Evolutionary conservation across 768 basidiomycete species (phyloP).

Genomic region (Tremella mesenterica): DNA sequence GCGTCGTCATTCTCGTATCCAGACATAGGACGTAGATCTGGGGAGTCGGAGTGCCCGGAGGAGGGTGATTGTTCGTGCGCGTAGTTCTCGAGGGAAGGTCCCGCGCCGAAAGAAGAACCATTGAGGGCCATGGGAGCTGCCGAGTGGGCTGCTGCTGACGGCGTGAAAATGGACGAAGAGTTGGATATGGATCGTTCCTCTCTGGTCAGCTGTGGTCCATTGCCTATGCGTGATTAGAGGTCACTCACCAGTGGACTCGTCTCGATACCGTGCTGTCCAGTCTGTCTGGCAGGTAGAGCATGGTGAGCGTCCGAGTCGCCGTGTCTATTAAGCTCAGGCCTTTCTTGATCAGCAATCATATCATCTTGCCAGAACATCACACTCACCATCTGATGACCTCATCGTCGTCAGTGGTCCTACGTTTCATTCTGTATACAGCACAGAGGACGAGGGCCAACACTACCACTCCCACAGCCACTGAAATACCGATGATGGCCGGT

Average conservation of each 20-base stretch:
- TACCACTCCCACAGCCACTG: conserved; percentile 36
- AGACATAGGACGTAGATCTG: neutral
- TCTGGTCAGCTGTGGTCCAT: neutral
- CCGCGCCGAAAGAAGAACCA: conserved; percentile 32
- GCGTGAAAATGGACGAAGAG: conserved; percentile 29
- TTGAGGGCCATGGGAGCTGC: conserved; percentile 29
- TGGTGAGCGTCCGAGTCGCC: conserved; percentile 38
- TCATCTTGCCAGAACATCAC: neutral
- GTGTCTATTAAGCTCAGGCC: conserved; percentile 43
- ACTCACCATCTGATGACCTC: conserved; percentile 42
- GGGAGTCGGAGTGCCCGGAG: conserved; percentile 4
- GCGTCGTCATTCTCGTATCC: conserved; percentile 8
- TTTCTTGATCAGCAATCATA: conserved; percentile 3
- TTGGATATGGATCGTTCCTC: conserved; percentile 32
- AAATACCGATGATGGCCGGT: conserved; percentile 38
- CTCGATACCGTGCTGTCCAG: conserved; percentile 42
- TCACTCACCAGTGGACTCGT: conserved; percentile 37
- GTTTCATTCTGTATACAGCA: conserved; percentile 40
- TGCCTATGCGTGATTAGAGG: neutral
- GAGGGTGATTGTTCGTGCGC: conserved; percentile 6
- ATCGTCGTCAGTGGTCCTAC: conserved; percentile 33
- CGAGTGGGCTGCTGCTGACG: conserved; percentile 6
- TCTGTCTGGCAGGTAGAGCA: conserved; percentile 38
- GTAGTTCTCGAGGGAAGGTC: conserved; percentile 25
- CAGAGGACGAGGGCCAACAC: conserved; percentile 31